phyloP scores from a whole-genome alignment of 2,329 filamentous ascomycete species.

The Cryphonectria carpinicola region DNA sequence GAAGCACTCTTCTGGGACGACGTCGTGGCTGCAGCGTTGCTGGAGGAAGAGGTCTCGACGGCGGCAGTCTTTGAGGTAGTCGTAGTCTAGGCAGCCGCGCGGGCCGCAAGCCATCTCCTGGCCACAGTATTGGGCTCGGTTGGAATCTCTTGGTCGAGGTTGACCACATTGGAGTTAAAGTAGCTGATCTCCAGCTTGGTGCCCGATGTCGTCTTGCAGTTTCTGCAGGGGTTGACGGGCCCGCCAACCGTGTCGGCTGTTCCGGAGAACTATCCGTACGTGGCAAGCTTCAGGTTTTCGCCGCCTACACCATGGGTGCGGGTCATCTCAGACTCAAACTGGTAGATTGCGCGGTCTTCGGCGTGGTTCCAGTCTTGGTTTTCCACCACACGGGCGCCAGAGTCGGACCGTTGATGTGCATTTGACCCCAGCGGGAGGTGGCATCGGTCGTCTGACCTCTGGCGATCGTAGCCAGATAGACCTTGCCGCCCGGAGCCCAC shows the following conservation, averaged over 20 bases:
- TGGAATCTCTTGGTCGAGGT: no score
- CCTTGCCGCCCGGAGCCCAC: conserved; percentile 2
- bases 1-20: no score
- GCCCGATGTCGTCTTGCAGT: background rate
- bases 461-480: background rate
- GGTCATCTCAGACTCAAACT: no score
- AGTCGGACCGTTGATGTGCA: conserved; percentile 5
- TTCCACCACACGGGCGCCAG: no score
- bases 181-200: background rate
- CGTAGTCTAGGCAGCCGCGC: no score
- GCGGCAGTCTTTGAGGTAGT: no score
- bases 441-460: background rate
- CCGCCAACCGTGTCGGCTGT: background rate
- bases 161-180: background rate
- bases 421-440: background rate
- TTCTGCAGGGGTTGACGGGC: conserved; percentile 1
- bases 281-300: conserved; percentile 6
- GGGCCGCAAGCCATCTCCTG: no score
- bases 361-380: no score
- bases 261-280: background rate
- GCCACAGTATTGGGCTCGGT: no score
- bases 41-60: no score
- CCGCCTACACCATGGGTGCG: no score
- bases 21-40: no score
- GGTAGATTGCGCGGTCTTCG: background rate